A percentile compares a stretch with the other conserved stretches of the same genome.
Evolutionary conservation across 2,329 filamentous ascomycete genomes (phyloP).

Genomic region (Tolypocladium pustulatum): DNA sequence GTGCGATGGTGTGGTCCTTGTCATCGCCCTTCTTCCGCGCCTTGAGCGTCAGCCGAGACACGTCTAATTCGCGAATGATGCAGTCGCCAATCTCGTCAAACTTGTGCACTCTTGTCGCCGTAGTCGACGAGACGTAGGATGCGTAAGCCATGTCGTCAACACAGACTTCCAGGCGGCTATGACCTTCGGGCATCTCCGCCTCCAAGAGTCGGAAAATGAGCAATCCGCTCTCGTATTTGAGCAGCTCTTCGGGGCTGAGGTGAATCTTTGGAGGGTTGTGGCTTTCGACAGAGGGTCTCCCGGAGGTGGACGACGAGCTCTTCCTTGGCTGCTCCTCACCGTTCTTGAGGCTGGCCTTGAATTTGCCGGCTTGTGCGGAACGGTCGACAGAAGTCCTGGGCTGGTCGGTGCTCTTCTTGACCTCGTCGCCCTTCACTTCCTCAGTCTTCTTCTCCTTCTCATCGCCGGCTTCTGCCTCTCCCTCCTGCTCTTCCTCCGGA

Average conservation of each 20-base stretch:
- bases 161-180: constrained; percentile 73
- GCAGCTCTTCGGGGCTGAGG: constrained; percentile 68
- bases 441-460: constrained; percentile 6
- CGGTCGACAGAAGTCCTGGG: constrained; percentile 8
- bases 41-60: constrained; percentile 83
- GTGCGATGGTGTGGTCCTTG: constrained; percentile 68
- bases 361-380: constrained; percentile 29
- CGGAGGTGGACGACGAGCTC: constrained; percentile 25
- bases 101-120: constrained; percentile 55
- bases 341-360: constrained; percentile 24
- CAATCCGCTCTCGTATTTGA: constrained; percentile 80
- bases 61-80: constrained; percentile 93
- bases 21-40: constrained; percentile 72
- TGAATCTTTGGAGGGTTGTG: constrained; percentile 63
- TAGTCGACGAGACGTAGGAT: constrained; percentile 71
- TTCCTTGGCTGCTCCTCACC: constrained; percentile 10
- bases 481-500: constrained; percentile 70
- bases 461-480: constrained; percentile 23
- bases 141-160: constrained; percentile 95
- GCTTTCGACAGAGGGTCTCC: constrained; percentile 21
- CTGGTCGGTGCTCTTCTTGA: constrained; percentile 2
- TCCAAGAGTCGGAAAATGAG: constrained; percentile 93
- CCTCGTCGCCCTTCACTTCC: not conserved
- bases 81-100: constrained; percentile 94
- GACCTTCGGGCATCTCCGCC: constrained; percentile 65